A percentile compares a stretch with the other conserved stretches of the same genome.
Evolutionary conservation across 805 yeast species (phyloP).

Genomic region (Monosporozyma aquatica): DNA sequence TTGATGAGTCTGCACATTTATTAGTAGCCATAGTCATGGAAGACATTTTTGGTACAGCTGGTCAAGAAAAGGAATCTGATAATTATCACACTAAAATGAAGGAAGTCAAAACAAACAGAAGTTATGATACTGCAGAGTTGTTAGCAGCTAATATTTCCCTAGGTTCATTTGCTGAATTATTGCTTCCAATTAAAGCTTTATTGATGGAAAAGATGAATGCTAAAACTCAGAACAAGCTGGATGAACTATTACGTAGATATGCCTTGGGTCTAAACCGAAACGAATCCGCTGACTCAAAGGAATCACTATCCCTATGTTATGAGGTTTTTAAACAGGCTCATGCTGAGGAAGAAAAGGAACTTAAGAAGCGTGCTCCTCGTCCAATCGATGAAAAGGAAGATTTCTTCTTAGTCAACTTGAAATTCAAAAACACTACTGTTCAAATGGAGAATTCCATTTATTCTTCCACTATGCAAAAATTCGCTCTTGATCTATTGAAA

Average conservation of each 20-base stretch:
- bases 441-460: slow-evolving; percentile 50
- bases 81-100: slow-evolving; percentile 79
- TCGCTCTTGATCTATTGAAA: slow-evolving; percentile 68
- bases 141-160: slow-evolving; percentile 57
- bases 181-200: slow-evolving; percentile 60
- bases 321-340: slow-evolving; percentile 56
- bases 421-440: slow-evolving; percentile 46
- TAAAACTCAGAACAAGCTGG: slow-evolving; percentile 64
- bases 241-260: slow-evolving; percentile 67
- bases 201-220: slow-evolving; percentile 55
- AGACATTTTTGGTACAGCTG: slow-evolving; percentile 84
- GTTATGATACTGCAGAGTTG: slow-evolving; percentile 79
- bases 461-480: slow-evolving; percentile 55
- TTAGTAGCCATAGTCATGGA: slow-evolving; percentile 77
- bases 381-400: slow-evolving; percentile 39
- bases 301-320: slow-evolving; percentile 60
- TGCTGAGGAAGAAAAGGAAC: slow-evolving; percentile 16
- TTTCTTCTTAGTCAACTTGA: slow-evolving; percentile 67
- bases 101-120: slow-evolving; percentile 83
- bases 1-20: slow-evolving; percentile 55
- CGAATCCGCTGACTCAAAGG: slow-evolving; percentile 44
- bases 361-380: slow-evolving; percentile 12
- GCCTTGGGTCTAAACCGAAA: slow-evolving; percentile 75
- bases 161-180: slow-evolving; percentile 43
- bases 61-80: slow-evolving; percentile 90